Percentiles rank a stretch among this genome's conserved stretches.
Evolutionary conservation across 352 stramenopile species (phyloP).

Genomic region (Albugo candida): DNA sequence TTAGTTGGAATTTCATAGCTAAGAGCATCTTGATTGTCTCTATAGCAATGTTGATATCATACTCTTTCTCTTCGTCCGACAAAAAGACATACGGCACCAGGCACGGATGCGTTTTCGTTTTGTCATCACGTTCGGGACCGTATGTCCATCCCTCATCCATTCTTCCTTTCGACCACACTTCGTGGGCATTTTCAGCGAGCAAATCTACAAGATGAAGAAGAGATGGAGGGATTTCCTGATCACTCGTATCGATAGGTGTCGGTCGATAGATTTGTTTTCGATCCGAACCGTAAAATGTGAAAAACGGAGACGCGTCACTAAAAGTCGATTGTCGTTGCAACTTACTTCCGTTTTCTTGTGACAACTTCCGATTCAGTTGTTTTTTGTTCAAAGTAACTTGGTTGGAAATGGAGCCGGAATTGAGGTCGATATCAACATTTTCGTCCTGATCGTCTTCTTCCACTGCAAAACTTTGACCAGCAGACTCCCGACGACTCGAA

Average conservation of each 20-base stretch:
- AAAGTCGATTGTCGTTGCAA: conserved; percentile 61
- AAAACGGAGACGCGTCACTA: conserved; percentile 48
- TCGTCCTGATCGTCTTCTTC: conserved; percentile 10
- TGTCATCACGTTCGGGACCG: conserved; percentile 52
- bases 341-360: conserved; percentile 29
- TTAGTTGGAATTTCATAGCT: conserved; percentile 46
- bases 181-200: conserved; percentile 69
- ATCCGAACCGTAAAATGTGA: conserved; percentile 38
- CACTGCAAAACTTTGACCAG: neutral
- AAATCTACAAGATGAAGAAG: conserved; percentile 60
- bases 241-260: conserved; percentile 56
- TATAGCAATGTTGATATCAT: conserved; percentile 75
- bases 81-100: conserved; percentile 78
- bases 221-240: conserved; percentile 34
- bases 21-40: conserved; percentile 78
- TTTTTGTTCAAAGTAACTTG: conserved; percentile 13
- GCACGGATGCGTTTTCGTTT: conserved; percentile 62
- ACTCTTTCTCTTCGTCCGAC: conserved; percentile 78
- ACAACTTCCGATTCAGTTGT: conserved; percentile 18
- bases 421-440: conserved; percentile 15
- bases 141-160: conserved; percentile 81
- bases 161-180: conserved; percentile 69
- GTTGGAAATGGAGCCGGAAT: conserved; percentile 1
- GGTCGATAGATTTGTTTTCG: conserved; percentile 45
- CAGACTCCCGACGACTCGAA: conserved; percentile 3